Base-by-base conservation (phyloP, 2,329 filamentous ascomycete species). In the Paraphaeosphaeria sporulosa region DNA sequence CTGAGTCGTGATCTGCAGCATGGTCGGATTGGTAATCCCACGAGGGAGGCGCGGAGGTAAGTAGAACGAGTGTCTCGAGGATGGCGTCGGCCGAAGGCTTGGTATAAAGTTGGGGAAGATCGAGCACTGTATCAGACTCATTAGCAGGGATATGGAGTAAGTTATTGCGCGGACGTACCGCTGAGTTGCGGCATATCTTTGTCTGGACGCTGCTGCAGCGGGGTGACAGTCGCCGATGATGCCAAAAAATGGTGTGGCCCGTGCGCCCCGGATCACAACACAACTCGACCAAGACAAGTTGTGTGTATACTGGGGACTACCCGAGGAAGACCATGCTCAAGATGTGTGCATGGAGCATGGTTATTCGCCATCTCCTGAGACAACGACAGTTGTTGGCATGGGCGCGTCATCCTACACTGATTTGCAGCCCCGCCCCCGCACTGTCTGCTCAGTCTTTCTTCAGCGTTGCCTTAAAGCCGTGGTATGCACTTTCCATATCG, bases 401-500 rank as follows among this genome's bases (percentile, higher is more conserved):
- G 3, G 23, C 13, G 23, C 13, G 7, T 13, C 15, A 15, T 5
- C 3, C 17, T 4, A 23, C 30, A 32, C n/a, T 49, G 17, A 4
- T 4, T 30, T n/a, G 38, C 21, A 43, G 23, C 13, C 40, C 38
- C 51, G 25, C 51, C 51, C 32, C 21, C 40, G 19, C 32, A 43
- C 25, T 25, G 13, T 8, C 9, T 23, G 17, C 25, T 75, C 63
- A 78, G n/a, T 73, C 68, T 47, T 71, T 76, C 65, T 76, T 81
- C 74, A 96, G 81, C 3, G 89, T 93, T 54, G 86, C 87, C 79
- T 97, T 96, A 79, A 98, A 98, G 1, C 94, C 94, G 70, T 94
- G 89, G 74, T 98, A 98, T 43, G 94, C 94, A 72, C 92, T 89
- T 74, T 97, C 93, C 73, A 98, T 96, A 76, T 98, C 94, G 77